Base-by-base conservation (phyloP, 305 asterid genomes). In the Solanum hybrid region DNA sequence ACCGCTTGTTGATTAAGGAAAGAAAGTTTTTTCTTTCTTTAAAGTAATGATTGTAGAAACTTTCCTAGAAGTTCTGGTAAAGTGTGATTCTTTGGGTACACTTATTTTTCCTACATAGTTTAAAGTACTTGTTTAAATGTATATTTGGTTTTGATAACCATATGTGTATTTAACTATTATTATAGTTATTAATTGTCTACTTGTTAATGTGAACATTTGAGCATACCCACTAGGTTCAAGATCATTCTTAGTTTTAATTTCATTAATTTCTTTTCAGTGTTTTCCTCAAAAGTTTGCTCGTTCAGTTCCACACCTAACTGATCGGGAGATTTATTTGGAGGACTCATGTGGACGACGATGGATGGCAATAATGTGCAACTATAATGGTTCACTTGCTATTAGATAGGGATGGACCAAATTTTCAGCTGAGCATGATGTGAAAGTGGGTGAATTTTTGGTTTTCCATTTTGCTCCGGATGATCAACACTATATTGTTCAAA, bases 331-430 rank as follows among this genome's bases (percentile, higher is more conserved):
- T 34, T 77, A 66, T 78, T 87, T 92, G 64, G 94, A 92, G 90
- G 92, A 91, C 87, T 81, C 90, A 34, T 22, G 34, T 77, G 93
- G 92, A 34, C 86, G 3, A 10, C 69, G 27, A 40, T 90, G 86
- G 76, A 88, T 27, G 40, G 88, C 88, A 75, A 89, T n/a, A 26
- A 10, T 5, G 82, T 89, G 91, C 13, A 22, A 84, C 16, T 40
- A 31, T 77, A 29, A 85, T 26, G 76, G 60, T 37, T 75, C 79
- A 6, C 85, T 91, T 66, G 90, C 90, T 77, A 90, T 91, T 10
- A 5, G 35, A 29, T 76, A 89, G 86, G 94, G 92, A 8, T 92
- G 94, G 94, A 11, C 31, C 2, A 32, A 88, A 71, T 92, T 91
- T 88, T 71, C 89, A 4, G 7, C 79, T 22, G 86, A 85, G 24